phyloP scores from a whole-genome alignment of 2,329 filamentous ascomycete genomes.

The Trichoderma koningii region DNA sequence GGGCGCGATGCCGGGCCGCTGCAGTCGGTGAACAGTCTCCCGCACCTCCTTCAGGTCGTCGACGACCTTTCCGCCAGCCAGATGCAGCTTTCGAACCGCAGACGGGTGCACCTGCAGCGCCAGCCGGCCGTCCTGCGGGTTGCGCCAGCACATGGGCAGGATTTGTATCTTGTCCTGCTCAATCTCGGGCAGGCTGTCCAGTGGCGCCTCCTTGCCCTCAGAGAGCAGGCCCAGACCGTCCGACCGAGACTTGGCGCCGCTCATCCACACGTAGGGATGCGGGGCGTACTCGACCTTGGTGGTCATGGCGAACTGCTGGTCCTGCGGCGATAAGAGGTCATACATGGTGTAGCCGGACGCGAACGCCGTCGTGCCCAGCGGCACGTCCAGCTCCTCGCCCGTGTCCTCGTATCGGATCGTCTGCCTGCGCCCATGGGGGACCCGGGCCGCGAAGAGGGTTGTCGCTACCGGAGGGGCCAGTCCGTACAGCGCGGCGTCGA shows the following conservation, averaged over 20 bases:
- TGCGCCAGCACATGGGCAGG: constrained; percentile 76
- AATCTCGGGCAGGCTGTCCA: constrained; percentile 63
- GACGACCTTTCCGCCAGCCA: constrained; percentile 66
- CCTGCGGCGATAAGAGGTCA: constrained; percentile 62
- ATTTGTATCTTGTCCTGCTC: constrained; percentile 68
- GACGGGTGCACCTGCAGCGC: constrained; percentile 75
- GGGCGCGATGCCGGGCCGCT: constrained; percentile 72
- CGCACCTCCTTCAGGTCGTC: constrained; percentile 67
- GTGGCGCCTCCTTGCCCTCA: constrained; percentile 63
- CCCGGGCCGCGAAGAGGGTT: constrained; percentile 70
- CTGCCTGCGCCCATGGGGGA: constrained; percentile 67
- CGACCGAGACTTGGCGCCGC: constrained; percentile 63
- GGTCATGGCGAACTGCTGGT: constrained; percentile 67
- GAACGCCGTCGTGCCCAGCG: constrained; percentile 76
- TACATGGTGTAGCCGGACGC: constrained; percentile 72
- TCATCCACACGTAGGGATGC: constrained; percentile 85
- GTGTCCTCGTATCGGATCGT: constrained; percentile 73
- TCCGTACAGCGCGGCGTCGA: constrained; percentile 75
- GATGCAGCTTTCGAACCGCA: constrained; percentile 68
- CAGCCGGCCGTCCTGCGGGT: constrained; percentile 68
- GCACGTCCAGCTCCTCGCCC: constrained; percentile 65
- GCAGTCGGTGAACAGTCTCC: constrained; percentile 67
- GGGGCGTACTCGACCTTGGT: constrained; percentile 74
- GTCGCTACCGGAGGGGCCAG: constrained; percentile 75
- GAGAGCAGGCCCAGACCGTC: constrained; percentile 72